Evolutionary conservation across 2,329 filamentous ascomycete genomes (phyloP), one percentile per base, ranked within the genome.

Genomic region (Cladophialophora psammophila): DNA sequence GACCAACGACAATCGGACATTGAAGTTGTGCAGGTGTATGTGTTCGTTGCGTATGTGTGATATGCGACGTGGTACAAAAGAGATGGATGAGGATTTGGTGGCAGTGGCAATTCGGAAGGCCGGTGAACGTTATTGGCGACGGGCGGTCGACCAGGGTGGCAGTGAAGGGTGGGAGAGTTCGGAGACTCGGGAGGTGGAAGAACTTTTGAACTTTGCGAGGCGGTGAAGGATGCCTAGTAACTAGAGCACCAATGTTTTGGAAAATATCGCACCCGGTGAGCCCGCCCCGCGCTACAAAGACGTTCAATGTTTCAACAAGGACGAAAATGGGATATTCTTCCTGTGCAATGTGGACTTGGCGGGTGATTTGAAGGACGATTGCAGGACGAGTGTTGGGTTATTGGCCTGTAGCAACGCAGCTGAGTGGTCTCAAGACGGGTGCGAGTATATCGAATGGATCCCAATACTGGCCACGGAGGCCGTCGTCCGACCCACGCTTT

Each of bases 41-140:
- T 36, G 45, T 50, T 50, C 45, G 45, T 26, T 26, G 45, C 18
- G 45, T 50, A 50, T 26, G 18, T 50, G 59, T 52, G 20, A 35
- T 61, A 45, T 38, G 48, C 58, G 60, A 65, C 63, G 66, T 70
- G 60, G 55, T 68, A 70, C 66, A 67, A 53, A 63, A 54, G 54
- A 45, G 63, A 52, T 34, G 52, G 56, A 60, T 26, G 40, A 58
- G 35, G 42, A 42, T 55, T 60, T 45, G 64, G 57, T 36, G 57
- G 40, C 60, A 58, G 57, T 36, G 57, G 40, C 60, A 58, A 42
- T 54, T 45, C 31, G 56, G 34, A 55, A 52, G 34, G 42, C 9
- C 45, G 26, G 18, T 34, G 53, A 54, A 65, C 66, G 31, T 70
- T 70, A 70, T 68, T 70, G 68, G 68, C 60, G 63, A 59, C 45